phyloP scores from a whole-genome alignment of 148 eudicot species.

The Heliamphora exappendiculata region DNA sequence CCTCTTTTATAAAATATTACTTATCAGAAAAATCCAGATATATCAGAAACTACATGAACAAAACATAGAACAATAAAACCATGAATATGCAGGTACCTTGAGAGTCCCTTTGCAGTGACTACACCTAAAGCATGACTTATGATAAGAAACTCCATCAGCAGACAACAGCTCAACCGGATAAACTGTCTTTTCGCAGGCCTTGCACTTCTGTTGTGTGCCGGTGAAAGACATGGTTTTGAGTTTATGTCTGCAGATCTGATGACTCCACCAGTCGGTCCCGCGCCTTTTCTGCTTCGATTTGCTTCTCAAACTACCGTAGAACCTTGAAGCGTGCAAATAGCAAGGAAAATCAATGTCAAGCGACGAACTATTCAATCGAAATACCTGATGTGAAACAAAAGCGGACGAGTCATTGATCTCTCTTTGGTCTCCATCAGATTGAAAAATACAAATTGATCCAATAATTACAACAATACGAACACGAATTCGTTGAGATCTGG shows the following conservation, averaged over 20 bases:
- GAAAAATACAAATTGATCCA: not conserved
- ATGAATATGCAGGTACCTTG: constrained; percentile 32
- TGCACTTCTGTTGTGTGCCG: constrained; percentile 81
- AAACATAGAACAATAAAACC: not conserved
- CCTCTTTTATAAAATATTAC: too few relatives aligned
- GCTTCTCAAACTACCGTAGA: not conserved
- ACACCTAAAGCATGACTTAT: constrained; percentile 87
- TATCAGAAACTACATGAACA: not conserved
- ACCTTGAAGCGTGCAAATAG: not conserved
- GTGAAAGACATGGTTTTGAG: constrained; percentile 56
- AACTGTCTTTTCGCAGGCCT: constrained; percentile 87
- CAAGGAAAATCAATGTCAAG: not conserved
- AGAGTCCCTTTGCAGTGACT: constrained; percentile 76
- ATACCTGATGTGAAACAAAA: not conserved
- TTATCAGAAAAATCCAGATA: too few relatives aligned
- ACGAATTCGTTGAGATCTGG: not conserved
- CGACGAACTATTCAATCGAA: not conserved
- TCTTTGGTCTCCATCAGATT: not conserved
- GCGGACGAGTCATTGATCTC: not conserved
- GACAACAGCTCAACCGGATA: constrained; percentile 70
- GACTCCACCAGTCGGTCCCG: not conserved
- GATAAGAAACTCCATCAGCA: constrained; percentile 71
- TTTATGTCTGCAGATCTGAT: constrained; percentile 14
- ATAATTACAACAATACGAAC: not conserved
- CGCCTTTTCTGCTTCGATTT: not conserved